These are phyloP conservation scores for Pseudozyma sp. DNA, from an alignment of 1,284 basidiomycete species.

Conservation along the genomic window DNA sequence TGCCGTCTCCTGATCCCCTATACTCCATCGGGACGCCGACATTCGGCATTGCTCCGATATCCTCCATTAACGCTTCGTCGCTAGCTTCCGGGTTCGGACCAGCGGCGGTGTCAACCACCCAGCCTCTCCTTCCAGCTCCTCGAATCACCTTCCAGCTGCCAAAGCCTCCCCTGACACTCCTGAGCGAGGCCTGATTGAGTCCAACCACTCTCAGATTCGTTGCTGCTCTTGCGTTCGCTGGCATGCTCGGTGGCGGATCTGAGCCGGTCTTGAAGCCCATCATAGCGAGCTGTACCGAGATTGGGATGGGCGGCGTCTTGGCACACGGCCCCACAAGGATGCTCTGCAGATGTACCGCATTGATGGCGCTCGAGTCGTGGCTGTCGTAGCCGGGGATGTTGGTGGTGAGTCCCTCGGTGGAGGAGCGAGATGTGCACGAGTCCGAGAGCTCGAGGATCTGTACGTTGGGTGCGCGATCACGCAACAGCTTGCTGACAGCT, in stretches of 20 bases:
- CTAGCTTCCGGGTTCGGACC: slow-evolving; percentile 76
- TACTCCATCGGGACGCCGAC: slow-evolving; percentile 1
- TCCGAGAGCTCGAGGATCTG: slow-evolving; percentile 87
- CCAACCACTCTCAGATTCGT: slow-evolving; percentile 90
- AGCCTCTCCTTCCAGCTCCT: slow-evolving; percentile 91
- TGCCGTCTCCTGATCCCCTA: slow-evolving; percentile 7
- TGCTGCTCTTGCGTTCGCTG: slow-evolving; percentile 47
- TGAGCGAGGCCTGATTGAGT: slow-evolving; percentile 80
- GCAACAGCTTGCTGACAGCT: slow-evolving; percentile 79
- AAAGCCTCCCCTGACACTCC: slow-evolving; percentile 79
- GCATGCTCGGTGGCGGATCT: slow-evolving; percentile 58
- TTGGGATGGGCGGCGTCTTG: slow-evolving; percentile 57
- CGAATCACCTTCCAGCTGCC: slow-evolving; percentile 86
- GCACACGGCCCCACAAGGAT: slow-evolving; percentile 71
- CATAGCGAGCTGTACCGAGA: slow-evolving; percentile 60
- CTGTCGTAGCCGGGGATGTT: slow-evolving; percentile 64
- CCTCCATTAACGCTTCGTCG: slow-evolving; percentile 43
- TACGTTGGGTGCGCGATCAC: slow-evolving; percentile 78
- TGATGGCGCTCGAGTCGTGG: slow-evolving; percentile 72
- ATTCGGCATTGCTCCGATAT: neutral
- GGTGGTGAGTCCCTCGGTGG: slow-evolving; percentile 36
- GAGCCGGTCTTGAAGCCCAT: slow-evolving; percentile 64
- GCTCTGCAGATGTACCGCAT: slow-evolving; percentile 73
- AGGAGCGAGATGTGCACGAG: slow-evolving; percentile 70
- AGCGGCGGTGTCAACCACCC: slow-evolving; percentile 90